Base-by-base conservation (phyloP, 495 filamentous ascomycete species). In the Neurospora intermedia region DNA sequence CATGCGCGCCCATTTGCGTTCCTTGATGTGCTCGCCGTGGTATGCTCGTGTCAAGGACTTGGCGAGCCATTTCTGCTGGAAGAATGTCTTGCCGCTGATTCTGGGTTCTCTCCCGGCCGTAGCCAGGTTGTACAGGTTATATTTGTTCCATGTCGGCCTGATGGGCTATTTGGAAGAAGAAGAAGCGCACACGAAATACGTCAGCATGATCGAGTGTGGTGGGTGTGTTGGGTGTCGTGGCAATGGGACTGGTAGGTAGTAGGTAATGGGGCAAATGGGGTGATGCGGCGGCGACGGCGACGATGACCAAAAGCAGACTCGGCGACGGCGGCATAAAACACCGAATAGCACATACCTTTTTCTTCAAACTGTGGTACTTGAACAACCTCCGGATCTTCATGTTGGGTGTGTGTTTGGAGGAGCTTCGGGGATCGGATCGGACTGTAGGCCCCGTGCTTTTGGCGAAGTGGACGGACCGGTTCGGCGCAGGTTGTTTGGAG, bases 91-190 rank as follows among this genome's bases (percentile, higher is more conserved):
- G 66, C 6, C 69, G 41, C 4, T 72, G 78, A 5, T 69, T 69
- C 7, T 66, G 11, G 54, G 43, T 10, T 46, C 54, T 38, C 23
- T 66, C 54, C 76, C 76, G 71, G 82, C 79, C 69, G 86, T 85
- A 39, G 82, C 78, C 74, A 99, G 83, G 85, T 97, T 98, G 87
- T 92, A 99, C 75, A 99, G 86, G 78, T 96, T 97, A 86, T 93
- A 94, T 83, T 97, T 97, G 84, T 93, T 96, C 96, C 94, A 98
- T 87, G 93, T 94, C 87, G 95, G 93, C 74, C 96, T 91, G 81
- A 98, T 78, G 91, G 93, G 96, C 96, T 98, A 70, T 66, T 66
- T 9, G 18, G 54, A 66, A 35, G 27, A 27, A 38, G 4, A 38
- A 38, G 20, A 59, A 27, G 69, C 39, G 42, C 20, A 66, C 35